Conservation (phyloP, 805 yeast species). For the Suhomyces sp. region DNA sequence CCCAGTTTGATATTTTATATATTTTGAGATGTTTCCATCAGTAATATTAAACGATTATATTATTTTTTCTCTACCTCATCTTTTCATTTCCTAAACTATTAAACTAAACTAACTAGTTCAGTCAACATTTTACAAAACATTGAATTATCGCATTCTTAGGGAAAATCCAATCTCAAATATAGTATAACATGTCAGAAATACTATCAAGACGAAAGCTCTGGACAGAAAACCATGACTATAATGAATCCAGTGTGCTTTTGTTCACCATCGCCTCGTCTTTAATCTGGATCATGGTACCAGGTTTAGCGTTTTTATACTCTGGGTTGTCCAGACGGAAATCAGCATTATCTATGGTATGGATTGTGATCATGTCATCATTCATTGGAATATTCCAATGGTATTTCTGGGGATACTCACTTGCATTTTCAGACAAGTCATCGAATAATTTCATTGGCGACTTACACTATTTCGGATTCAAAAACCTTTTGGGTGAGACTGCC, state of each 20-base stretch:
- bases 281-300: conserved; percentile 92
- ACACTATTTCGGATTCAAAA: conserved; percentile 75
- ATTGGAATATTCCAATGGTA: conserved; percentile 89
- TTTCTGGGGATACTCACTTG: conserved; percentile 96
- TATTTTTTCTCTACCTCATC: neutral
- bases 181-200: neutral
- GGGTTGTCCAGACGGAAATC: conserved; percentile 88
- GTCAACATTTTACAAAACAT: neutral
- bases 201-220: conserved; percentile 28
- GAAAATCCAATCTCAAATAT: neutral
- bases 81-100: neutral
- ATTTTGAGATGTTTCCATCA: neutral
- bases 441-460: conserved; percentile 88
- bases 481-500: conserved; percentile 49
- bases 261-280: conserved; percentile 62
- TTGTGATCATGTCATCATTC: conserved; percentile 67
- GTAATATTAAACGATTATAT: neutral
- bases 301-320: conserved; percentile 86
- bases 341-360: conserved; percentile 85
- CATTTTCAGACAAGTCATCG: conserved; percentile 75
- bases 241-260: conserved; percentile 30
- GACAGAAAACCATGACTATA: conserved; percentile 31
- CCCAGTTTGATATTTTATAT: neutral
- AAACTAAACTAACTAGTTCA: neutral
- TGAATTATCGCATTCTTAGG: neutral